Conservation (phyloP, 116 monocot species). For the Zostera marina region DNA sequence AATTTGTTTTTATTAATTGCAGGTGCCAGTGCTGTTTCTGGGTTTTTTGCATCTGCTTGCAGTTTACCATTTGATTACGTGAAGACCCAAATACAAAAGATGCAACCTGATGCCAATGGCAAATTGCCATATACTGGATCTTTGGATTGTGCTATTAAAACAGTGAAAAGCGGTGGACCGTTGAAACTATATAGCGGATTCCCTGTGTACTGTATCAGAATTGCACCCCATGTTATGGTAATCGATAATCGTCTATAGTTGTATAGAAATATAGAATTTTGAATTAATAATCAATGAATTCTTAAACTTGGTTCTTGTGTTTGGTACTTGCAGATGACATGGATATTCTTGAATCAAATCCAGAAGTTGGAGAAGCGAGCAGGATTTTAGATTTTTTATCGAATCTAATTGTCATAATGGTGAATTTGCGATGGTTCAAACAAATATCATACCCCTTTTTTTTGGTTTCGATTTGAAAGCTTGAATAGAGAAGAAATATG, state of each 20-base stretch:
- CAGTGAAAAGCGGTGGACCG: conserved; percentile 54
- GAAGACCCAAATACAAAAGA: conserved; percentile 95
- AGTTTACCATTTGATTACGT: conserved; percentile 97
- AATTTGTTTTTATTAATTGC: conserved; percentile 4
- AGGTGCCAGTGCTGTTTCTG: conserved; percentile 97
- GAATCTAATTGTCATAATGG: too few relatives aligned
- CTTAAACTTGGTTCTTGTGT: neutral
- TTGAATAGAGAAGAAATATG: too few relatives aligned
- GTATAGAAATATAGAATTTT: neutral
- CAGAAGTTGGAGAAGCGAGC: conserved; percentile 48
- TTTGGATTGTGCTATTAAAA: conserved; percentile 68
- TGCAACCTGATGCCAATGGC: conserved; percentile 76
- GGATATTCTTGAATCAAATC: conserved; percentile 87
- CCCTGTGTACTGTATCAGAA: conserved; percentile 90
- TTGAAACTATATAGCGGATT: conserved; percentile 68
- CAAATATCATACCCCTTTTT: too few relatives aligned
- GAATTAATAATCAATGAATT: neutral
- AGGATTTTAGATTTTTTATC: neutral
- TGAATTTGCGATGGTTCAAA: too few relatives aligned
- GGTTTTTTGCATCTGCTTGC: conserved; percentile 74
- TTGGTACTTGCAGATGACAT: conserved; percentile 55
- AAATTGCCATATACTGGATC: conserved; percentile 88
- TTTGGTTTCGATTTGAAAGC: too few relatives aligned
- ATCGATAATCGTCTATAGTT: neutral
- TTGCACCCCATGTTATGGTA: conserved; percentile 99